Base-by-base conservation (phyloP, 768 basidiomycete species). In the Ephemerocybe angulata region DNA sequence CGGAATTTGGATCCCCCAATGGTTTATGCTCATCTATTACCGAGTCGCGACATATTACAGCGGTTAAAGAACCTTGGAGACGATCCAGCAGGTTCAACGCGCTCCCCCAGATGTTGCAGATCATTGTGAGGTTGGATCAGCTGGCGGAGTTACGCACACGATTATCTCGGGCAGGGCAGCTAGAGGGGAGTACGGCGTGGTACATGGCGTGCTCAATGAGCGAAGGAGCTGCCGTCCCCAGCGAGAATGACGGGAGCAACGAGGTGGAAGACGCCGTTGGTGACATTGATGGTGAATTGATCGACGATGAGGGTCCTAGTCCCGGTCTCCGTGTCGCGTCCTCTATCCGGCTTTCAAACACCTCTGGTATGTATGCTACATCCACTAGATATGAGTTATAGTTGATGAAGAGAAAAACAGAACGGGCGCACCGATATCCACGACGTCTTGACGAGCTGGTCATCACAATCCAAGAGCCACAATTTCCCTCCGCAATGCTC, bases 1-100 rank as follows among this genome's bases (percentile, higher is more conserved):
- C 51, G 4, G 44, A 56, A 27, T 70, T 68, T 55, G 66, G 67
- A 4, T 60, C 64, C 1, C 65, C 66, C 3, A 68, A 70, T 58
- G 60, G 69, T 8, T 40, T 69, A 0, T 70, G 68, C 33, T 67
- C 68, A 0, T 70, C 69, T 13, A 70, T 70, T 22, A 72, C 69
- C 1, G 70, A 72, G 50, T 67, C 64, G 4, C 67, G 66, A 38
- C 68, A 69, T 33, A 67, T 68, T 35, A 59, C 57, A 33, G 70
- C 68, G 1, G 64, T 71, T 3, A 72, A 72, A 50, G 55, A 70
- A 12, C 72, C 70, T 0, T 75, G 71, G 71, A 57, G 66, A 0
- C 58, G 63, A 4, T 72, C 69, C 0, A 74, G 55, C 55, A 60
- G 50, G 0, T 65, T 55, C 43, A 57, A 69, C 2, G 64, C 71